Evolutionary conservation across 495 filamentous ascomycete species (phyloP), one percentile per base, ranked within the genome.

Genomic region (Lichina pygmaea): DNA sequence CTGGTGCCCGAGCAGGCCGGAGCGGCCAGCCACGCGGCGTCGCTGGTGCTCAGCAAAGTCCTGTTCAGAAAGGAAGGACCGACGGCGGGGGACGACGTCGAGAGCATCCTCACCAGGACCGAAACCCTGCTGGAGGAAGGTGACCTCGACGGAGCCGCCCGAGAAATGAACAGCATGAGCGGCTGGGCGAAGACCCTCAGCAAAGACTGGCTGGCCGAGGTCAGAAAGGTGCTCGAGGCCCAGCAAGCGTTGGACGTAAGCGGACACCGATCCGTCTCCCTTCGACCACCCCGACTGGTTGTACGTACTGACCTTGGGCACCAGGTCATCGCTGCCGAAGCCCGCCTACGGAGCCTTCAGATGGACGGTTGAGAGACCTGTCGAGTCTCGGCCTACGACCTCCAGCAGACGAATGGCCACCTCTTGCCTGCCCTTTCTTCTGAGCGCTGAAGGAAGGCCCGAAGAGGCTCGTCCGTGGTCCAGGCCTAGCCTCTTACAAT

Each of bases 151-250:
- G 76, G 67, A 43, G 89, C 89, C 37, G 84, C 86, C 7, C 68
- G 91, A 50, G 89, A 97, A 66, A 86, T 95, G 81, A 95, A 93
- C 57, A 70, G 70, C 15, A 65, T 97, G 44, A 66, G 71, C 46
- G 89, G 89, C 17, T 95, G 91, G 89, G 84, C 86, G 17, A 92
- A 85, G 65, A 86, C 78, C 43, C 61, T 97, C 56, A 85, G 80
- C 56, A 72, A 76, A 54, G 89, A 97, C 57, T 97, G 89, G 89
- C 54, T 97, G 52, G 71, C 65, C 38, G 89, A 97, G 67, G 75
- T 80, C 24, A 69, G 89, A 52, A 73, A 77, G 61, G 77, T 91
- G 51, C 63, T 95, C 61, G 89, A 97, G 60, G 91, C 95, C 38
- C 74, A 81, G 62, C 86, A 95, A 61, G 89, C 89, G 54, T 64